Evolutionary conservation across 2,329 filamentous ascomycete genomes (phyloP).

Genomic region (Colletotrichum tofieldiae): DNA sequence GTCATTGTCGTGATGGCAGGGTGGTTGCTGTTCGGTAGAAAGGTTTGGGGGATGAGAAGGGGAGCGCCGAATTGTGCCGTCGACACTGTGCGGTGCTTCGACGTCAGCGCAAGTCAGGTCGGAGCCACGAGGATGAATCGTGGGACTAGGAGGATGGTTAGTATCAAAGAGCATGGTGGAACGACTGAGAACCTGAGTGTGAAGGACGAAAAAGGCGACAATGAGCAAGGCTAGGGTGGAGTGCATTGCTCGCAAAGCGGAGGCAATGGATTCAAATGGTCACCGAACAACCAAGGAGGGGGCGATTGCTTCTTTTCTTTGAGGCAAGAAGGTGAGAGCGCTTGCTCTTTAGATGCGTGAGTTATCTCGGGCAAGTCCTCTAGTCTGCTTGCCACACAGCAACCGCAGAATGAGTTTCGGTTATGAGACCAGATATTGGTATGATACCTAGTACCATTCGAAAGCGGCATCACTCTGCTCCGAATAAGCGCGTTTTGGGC

Average conservation of each 20-base stretch:
- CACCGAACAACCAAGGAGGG: background rate
- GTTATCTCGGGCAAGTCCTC: background rate
- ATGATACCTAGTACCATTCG: background rate
- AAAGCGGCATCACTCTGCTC: background rate
- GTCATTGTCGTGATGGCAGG: conserved; percentile 57
- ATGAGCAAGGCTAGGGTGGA: background rate
- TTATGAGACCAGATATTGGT: background rate
- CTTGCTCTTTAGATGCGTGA: conserved; percentile 21
- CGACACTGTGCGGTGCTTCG: background rate
- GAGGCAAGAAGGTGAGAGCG: background rate
- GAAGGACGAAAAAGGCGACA: background rate
- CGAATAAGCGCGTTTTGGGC: background rate
- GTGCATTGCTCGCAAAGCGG: background rate
- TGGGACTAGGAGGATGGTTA: background rate
- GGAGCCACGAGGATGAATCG: background rate
- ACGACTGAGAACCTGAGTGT: background rate
- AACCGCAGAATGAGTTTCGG: background rate
- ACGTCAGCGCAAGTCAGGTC: background rate
- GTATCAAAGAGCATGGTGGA: background rate
- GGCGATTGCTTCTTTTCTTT: conserved; percentile 1
- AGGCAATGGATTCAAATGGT: background rate
- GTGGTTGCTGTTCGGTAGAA: background rate
- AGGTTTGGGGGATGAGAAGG: conserved; percentile 1
- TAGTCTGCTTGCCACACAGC: background rate
- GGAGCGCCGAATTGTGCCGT: background rate